Percentiles rank a stretch among this genome's conserved stretches.
Conservation (phyloP, 352 stramenopile species). For the Phytopythium montanum region DNA sequence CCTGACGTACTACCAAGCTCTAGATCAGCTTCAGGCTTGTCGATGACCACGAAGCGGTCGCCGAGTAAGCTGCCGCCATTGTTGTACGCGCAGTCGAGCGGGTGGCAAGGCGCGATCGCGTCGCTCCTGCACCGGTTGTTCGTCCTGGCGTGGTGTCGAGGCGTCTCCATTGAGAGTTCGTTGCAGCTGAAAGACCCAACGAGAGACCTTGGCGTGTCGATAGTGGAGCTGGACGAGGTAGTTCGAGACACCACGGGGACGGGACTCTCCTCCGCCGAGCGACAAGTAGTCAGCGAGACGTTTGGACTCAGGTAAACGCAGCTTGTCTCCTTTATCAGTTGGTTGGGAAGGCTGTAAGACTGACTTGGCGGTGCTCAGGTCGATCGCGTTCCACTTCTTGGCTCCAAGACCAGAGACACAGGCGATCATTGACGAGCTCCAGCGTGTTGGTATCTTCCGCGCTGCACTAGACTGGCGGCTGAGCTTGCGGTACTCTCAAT, state of each 20-base stretch:
- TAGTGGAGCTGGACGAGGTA: slow-evolving; percentile 16
- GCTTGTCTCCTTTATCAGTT: background rate
- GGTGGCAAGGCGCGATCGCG: slow-evolving; percentile 40
- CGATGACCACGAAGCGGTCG: background rate
- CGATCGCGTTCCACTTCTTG: slow-evolving; percentile 24
- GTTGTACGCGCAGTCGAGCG: slow-evolving; percentile 25
- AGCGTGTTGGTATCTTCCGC: slow-evolving; percentile 19
- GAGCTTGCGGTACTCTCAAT: slow-evolving; percentile 6
- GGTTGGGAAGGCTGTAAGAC: background rate
- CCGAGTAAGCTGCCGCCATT: slow-evolving; percentile 10
- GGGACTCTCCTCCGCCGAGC: slow-evolving; percentile 14
- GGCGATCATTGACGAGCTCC: slow-evolving; percentile 19
- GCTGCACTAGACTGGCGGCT: slow-evolving; percentile 25
- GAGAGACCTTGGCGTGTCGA: slow-evolving; percentile 10
- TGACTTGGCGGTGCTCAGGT: slow-evolving; percentile 11
- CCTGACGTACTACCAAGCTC: background rate
- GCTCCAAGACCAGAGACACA: slow-evolving; percentile 25
- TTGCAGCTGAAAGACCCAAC: slow-evolving; percentile 18
- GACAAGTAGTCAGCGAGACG: slow-evolving; percentile 14
- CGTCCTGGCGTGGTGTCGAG: slow-evolving; percentile 13
- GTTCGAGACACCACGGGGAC: slow-evolving; percentile 17
- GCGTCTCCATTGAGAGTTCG: slow-evolving; percentile 21
- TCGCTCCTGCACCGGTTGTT: slow-evolving; percentile 39
- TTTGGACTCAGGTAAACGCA: slow-evolving; percentile 9
- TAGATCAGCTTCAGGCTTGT: background rate